Base-by-base conservation (phyloP, 345 rosid species). In the Turnera subulata region DNA sequence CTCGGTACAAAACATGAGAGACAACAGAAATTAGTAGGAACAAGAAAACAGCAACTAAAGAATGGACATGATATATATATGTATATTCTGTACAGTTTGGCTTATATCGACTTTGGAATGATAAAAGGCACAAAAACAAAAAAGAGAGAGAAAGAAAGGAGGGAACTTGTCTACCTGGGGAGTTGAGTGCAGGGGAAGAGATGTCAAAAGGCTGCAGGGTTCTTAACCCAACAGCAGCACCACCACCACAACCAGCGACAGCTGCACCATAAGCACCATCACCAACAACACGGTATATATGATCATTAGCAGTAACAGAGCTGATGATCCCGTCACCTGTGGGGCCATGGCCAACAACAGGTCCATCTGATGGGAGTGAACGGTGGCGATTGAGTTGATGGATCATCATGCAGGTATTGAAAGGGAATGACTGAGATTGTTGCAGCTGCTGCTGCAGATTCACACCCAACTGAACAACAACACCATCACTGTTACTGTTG, bases 331-430 rank as follows among this genome's bases (percentile, higher is more conserved):
- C 5, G 35, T 29, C 35, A 8, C 35, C 35, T 29, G 35, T 29
- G 35, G 35, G 35, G 35, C 35, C 38, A 35, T 32, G 51, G 26
- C 33, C 59, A 67, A 46, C 52, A 52, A 48, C 45, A 53, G 32
- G 26, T 52, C 43, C 59, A 63, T 59, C 23, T 32, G 35, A 21
- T 6, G 50, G 38, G 55, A 55, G 68, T 40, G 76, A 63, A 76
- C 69, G 66, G 72, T 61, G 58, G 55, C 52, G 76, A 70, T 75
- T 56, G 14, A 47, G 40, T 24, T 67, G 70, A 63, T 65, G 59
- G 65, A 47, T 47, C 73, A 70, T 74, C 78, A 62, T 68, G 46
- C 21, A 61, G 5, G 0, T 58, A 25, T 38, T 50, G 26, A 48
- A 59, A 59, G 69, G 60, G 18, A 66, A 51, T 4, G 69, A 46